Evolutionary conservation across 1,284 basidiomycete genomes (phyloP).

Genomic region (Dichomitus squalens): DNA sequence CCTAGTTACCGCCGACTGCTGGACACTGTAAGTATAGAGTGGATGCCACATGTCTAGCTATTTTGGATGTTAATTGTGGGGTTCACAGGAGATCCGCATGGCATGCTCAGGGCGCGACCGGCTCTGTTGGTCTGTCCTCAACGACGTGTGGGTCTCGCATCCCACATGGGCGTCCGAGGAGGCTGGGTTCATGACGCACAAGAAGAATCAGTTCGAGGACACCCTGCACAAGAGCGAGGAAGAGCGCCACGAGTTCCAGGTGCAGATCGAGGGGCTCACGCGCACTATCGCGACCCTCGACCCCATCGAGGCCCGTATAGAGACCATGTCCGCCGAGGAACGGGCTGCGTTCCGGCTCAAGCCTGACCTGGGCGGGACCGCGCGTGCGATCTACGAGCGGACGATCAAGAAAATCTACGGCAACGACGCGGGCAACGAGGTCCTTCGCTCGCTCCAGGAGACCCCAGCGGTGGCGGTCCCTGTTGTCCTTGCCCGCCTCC

Average conservation of each 20-base stretch:
- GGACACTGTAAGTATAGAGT: slow-evolving; percentile 64
- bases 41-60: background rate
- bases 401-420: slow-evolving; percentile 97
- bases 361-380: slow-evolving; percentile 87
- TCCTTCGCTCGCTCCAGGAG: slow-evolving; percentile 92
- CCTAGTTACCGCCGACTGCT: slow-evolving; percentile 94
- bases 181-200: slow-evolving; percentile 91
- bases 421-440: slow-evolving; percentile 77
- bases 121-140: slow-evolving; percentile 95
- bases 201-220: slow-evolving; percentile 97
- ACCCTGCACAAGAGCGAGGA: slow-evolving; percentile 97
- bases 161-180: slow-evolving; percentile 98
- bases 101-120: slow-evolving; percentile 95
- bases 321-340: slow-evolving; percentile 90
- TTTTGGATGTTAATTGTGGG: background rate
- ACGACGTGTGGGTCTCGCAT: slow-evolving; percentile 96
- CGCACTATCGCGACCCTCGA: slow-evolving; percentile 94
- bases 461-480: slow-evolving; percentile 90
- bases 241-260: slow-evolving; percentile 98
- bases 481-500: slow-evolving; percentile 88
- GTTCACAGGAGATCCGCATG: slow-evolving; percentile 77
- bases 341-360: slow-evolving; percentile 83
- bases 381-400: slow-evolving; percentile 90
- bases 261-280: slow-evolving; percentile 91
- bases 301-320: slow-evolving; percentile 85